phyloP scores from a whole-genome alignment of 2,329 filamentous ascomycete genomes.

The Purpureocillium lavendulum region DNA sequence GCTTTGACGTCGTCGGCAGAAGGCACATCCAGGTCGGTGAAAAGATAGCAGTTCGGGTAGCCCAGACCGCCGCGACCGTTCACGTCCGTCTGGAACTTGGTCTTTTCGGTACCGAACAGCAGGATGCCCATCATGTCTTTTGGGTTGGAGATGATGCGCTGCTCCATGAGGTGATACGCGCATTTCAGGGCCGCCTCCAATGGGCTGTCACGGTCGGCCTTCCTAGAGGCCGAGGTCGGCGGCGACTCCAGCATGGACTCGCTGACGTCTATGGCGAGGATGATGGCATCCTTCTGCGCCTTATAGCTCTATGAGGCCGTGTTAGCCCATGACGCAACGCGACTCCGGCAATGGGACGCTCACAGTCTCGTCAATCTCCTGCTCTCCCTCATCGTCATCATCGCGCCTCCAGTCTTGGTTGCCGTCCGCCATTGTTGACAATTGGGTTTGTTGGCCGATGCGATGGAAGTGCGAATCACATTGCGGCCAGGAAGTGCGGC shows the following conservation, averaged over 20 bases:
- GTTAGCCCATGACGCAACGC: constrained; percentile 1
- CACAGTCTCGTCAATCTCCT: constrained; percentile 55
- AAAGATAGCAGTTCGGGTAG: constrained; percentile 88
- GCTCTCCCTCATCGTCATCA: constrained; percentile 57
- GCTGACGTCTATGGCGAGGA: constrained; percentile 92
- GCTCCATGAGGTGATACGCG: constrained; percentile 92
- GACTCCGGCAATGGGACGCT: constrained; percentile 10
- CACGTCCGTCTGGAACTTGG: constrained; percentile 65
- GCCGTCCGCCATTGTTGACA: constrained; percentile 20
- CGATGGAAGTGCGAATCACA: too few species aligned
- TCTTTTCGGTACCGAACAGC: constrained; percentile 81
- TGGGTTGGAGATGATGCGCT: constrained; percentile 94
- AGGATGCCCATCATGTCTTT: constrained; percentile 96
- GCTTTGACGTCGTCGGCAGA: constrained; percentile 79
- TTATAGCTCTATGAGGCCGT: constrained; percentile 62
- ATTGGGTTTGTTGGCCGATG: not conserved
- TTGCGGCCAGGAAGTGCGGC: not conserved
- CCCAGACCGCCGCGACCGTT: constrained; percentile 50
- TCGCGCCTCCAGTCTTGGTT: constrained; percentile 37
- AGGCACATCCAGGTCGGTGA: constrained; percentile 81
- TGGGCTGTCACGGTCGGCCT: constrained; percentile 69
- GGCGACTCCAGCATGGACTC: constrained; percentile 72
- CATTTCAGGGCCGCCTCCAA: constrained; percentile 83
- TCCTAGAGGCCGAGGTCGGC: constrained; percentile 58
- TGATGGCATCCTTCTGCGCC: constrained; percentile 90